Percentiles rank a stretch among this genome's conserved stretches.
phyloP scores from a whole-genome alignment of 1,284 basidiomycete genomes.

The Malassezia equina region DNA sequence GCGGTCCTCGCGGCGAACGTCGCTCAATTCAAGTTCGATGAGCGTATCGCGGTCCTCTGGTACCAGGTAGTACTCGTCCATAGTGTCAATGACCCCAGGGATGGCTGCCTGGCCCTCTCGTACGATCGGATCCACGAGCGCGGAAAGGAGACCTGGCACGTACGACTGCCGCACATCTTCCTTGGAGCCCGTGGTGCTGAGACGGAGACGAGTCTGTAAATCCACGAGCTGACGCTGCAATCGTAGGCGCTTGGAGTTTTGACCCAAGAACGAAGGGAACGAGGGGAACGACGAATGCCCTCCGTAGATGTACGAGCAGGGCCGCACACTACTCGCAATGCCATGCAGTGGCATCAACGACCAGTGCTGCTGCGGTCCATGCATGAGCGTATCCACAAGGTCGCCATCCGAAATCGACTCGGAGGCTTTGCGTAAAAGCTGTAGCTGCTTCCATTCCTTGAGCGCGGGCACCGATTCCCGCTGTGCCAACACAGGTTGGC shows the following conservation, averaged over 20 bases:
- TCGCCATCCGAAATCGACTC: conserved; percentile 89
- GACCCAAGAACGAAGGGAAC: conserved; percentile 66
- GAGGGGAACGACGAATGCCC: conserved; percentile 29
- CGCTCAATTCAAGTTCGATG: conserved; percentile 79
- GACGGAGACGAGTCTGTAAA: conserved; percentile 85
- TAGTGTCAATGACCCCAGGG: conserved; percentile 67
- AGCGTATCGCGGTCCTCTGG: conserved; percentile 94
- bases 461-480: conserved; percentile 29
- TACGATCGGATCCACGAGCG: conserved; percentile 68
- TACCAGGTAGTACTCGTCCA: conserved; percentile 89
- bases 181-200: conserved; percentile 79
- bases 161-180: conserved; percentile 82
- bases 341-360: conserved; percentile 86
- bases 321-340: conserved; percentile 70
- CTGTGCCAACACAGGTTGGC: conserved; percentile 50
- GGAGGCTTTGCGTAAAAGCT: conserved; percentile 66
- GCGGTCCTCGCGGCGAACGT: conserved; percentile 58
- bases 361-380: conserved; percentile 82
- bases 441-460: conserved; percentile 60
- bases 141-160: conserved; percentile 69
- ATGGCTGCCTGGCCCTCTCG: conserved; percentile 55
- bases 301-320: conserved; percentile 32
- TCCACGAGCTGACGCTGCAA: conserved; percentile 71
- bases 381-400: conserved; percentile 85
- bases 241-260: conserved; percentile 86